These are phyloP conservation scores for Panicum miliaceum DNA, from an alignment of 176 grass and related monocot species.

Conservation along the genomic window DNA sequence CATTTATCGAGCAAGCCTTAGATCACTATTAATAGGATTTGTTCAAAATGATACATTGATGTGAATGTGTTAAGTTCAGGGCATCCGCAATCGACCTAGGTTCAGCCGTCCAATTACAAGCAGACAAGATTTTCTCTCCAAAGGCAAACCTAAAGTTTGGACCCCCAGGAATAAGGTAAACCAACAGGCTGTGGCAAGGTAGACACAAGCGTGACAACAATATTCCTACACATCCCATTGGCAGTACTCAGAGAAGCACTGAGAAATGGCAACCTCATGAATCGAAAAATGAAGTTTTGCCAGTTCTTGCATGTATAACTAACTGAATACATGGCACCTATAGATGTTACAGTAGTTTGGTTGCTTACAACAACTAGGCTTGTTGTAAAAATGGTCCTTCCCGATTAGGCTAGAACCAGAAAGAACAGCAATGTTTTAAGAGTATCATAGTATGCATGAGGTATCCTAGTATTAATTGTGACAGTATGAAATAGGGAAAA, in stretches of 20 bases:
- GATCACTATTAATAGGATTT: slow-evolving; percentile 13
- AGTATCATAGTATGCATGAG: slow-evolving; percentile 25
- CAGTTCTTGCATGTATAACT: slow-evolving; percentile 31
- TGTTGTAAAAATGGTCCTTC: slow-evolving; percentile 16
- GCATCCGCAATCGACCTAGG: neutral
- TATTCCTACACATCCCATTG: neutral
- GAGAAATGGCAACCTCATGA: slow-evolving; percentile 2
- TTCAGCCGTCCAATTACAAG: slow-evolving; percentile 18
- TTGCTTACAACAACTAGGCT: neutral
- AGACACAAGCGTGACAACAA: neutral
- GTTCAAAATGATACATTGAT: neutral
- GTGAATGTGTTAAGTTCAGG: slow-evolving; percentile 4
- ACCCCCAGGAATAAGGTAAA: slow-evolving; percentile 1
- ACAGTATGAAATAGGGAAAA: slow-evolving; percentile 8
- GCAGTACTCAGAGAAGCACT: slow-evolving; percentile 18
- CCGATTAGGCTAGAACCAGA: neutral
- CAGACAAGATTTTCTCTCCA: neutral
- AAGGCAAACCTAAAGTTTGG: slow-evolving; percentile 16
- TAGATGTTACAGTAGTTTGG: neutral
- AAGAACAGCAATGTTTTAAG: neutral
- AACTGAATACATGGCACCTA: slow-evolving; percentile 21
- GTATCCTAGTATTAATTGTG: neutral
- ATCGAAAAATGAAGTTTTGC: slow-evolving; percentile 28
- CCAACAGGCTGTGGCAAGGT: neutral
- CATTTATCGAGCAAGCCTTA: slow-evolving; percentile 20